Conservation (phyloP, 371 early-diverging fungal genomes). For the Amoeboaphelidium occidentale region DNA sequence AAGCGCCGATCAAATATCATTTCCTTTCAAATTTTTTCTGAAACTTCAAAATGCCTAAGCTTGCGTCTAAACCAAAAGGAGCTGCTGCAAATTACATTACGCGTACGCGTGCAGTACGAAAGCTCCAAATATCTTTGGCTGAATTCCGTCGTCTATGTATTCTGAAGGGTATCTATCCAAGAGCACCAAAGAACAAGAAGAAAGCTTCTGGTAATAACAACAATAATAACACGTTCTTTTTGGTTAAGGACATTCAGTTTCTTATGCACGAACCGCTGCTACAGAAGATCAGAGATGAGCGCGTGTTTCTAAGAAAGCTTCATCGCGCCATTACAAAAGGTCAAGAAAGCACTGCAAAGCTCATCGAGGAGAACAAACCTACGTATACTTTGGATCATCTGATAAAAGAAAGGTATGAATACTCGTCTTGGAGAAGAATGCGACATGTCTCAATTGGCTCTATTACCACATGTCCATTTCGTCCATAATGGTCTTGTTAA, state of each 20-base stretch:
- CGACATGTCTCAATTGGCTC: not conserved
- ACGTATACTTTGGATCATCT: constrained; percentile 67
- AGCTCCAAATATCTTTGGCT: constrained; percentile 74
- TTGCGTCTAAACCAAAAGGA: constrained; percentile 27
- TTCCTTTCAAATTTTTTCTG: too few relatives aligned
- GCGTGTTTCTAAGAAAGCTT: constrained; percentile 55
- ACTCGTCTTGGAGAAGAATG: not conserved
- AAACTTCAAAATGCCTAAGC: too few relatives aligned
- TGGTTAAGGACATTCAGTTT: constrained; percentile 80
- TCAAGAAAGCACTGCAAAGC: constrained; percentile 44
- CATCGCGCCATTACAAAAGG: constrained; percentile 54
- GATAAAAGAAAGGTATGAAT: constrained; percentile 57
- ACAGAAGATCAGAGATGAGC: constrained; percentile 67
- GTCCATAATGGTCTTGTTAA: too few relatives aligned
- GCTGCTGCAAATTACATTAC: constrained; percentile 73
- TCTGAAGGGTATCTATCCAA: constrained; percentile 91
- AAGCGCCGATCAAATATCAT: too few relatives aligned
- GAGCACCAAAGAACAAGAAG: constrained; percentile 79
- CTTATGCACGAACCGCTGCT: constrained; percentile 73
- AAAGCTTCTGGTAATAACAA: constrained; percentile 19
- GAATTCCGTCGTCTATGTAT: constrained; percentile 93
- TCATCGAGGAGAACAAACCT: constrained; percentile 45
- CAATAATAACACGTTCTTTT: constrained; percentile 44
- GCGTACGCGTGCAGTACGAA: constrained; percentile 67
- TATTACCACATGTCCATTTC: not conserved